Evolutionary conservation across 2,329 filamentous ascomycete species (phyloP).

Genomic region (Lecanicillium sp.): DNA sequence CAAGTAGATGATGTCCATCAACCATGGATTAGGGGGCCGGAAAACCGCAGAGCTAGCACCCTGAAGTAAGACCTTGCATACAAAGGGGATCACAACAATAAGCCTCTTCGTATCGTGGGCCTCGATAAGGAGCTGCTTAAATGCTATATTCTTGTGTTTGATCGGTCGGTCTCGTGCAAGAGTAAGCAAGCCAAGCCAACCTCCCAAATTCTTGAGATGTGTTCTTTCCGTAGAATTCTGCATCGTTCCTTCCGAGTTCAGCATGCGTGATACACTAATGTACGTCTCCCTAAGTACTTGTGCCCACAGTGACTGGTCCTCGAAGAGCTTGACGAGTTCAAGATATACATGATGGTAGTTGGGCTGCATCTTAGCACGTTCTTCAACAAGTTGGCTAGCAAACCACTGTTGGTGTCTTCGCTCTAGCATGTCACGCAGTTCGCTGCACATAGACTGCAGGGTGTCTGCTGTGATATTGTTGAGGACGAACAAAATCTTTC

Average conservation of each 20-base stretch:
- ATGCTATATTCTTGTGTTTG: conserved; percentile 92
- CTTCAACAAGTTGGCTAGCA: conserved; percentile 86
- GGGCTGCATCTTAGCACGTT: conserved; percentile 92
- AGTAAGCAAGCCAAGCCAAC: conserved; percentile 88
- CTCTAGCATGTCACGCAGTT: conserved; percentile 71
- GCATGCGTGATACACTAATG: conserved; percentile 71
- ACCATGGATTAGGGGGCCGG: conserved; percentile 90
- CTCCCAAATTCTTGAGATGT: conserved; percentile 86
- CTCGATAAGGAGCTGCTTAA: conserved; percentile 90
- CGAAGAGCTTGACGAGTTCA: conserved; percentile 76
- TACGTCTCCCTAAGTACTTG: conserved; percentile 94
- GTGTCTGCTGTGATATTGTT: conserved; percentile 95
- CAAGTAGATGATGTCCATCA: conserved; percentile 90
- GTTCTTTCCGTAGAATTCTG: conserved; percentile 76
- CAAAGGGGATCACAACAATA: conserved; percentile 90
- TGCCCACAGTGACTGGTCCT: conserved; percentile 69
- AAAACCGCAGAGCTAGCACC: conserved; percentile 82
- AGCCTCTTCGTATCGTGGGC: conserved; percentile 88
- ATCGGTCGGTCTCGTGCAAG: conserved; percentile 92
- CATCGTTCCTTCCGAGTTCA: conserved; percentile 84
- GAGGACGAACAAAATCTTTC: conserved; percentile 88
- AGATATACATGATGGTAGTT: conserved; percentile 95
- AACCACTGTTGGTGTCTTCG: conserved; percentile 92
- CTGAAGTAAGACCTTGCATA: conserved; percentile 89
- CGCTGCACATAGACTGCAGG: conserved; percentile 71